Evolutionary conservation across 1,284 basidiomycete genomes (phyloP).

Genomic region (Sporisorium scitamineum): DNA sequence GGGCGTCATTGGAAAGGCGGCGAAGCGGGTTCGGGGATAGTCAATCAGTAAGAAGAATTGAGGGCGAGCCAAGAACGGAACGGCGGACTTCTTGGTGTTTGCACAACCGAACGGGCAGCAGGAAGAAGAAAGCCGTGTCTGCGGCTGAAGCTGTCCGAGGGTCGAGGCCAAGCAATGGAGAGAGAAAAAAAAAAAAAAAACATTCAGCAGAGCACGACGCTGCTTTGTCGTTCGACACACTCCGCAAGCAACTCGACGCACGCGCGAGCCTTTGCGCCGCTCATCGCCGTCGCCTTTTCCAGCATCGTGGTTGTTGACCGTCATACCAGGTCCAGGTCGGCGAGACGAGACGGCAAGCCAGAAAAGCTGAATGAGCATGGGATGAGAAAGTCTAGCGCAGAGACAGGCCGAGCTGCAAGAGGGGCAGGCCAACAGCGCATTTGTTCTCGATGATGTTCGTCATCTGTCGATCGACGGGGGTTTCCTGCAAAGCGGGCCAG

Average conservation of each 20-base stretch:
- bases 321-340: not conserved
- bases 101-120: not conserved
- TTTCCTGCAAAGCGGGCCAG: not conserved
- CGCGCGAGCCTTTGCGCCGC: conserved; percentile 8
- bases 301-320: not conserved
- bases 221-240: conserved; percentile 24
- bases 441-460: conserved; percentile 3
- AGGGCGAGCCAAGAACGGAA: too few relatives aligned
- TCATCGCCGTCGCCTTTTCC: conserved; percentile 11
- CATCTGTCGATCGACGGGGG: conserved; percentile 13
- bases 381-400: too few relatives aligned
- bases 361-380: conserved; percentile 14
- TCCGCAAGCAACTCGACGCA: not conserved
- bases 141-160: too few relatives aligned
- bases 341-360: conserved; percentile 5
- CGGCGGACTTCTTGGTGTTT: not conserved
- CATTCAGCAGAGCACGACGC: not conserved
- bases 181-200: conserved; percentile 1
- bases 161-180: not conserved
- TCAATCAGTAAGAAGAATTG: conserved; percentile 2
- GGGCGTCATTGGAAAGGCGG: not conserved
- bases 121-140: too few relatives aligned
- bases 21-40: conserved; percentile 8
- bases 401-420: too few relatives aligned
- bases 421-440: not conserved